A percentile compares a stretch with the other conserved stretches of the same genome.
These are phyloP conservation scores for Starmerella floris DNA, from an alignment of 805 yeast genomes.

Conservation along the genomic window DNA sequence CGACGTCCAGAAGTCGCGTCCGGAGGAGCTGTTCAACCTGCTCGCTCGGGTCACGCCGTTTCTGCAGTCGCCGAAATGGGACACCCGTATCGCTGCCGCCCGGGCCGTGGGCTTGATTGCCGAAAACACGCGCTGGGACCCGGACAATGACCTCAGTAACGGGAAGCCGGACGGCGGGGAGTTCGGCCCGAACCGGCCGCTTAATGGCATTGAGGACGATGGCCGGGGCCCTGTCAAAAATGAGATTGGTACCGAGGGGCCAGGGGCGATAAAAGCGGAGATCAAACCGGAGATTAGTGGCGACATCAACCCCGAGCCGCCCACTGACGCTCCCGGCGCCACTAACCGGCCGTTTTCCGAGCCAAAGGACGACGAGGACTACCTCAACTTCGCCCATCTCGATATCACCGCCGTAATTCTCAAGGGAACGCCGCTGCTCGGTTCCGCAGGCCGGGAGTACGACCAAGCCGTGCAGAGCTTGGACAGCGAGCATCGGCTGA, in stretches of 20 bases:
- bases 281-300: background rate
- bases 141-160: constrained; percentile 34
- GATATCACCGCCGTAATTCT: constrained; percentile 29
- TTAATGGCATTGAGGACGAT: background rate
- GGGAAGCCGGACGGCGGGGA: constrained; percentile 2
- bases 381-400: constrained; percentile 24
- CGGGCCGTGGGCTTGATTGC: constrained; percentile 90
- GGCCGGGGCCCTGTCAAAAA: background rate
- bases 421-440: constrained; percentile 40
- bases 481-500: constrained; percentile 36
- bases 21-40: constrained; percentile 75
- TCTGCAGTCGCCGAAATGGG: constrained; percentile 77
- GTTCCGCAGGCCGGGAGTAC: constrained; percentile 43
- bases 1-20: constrained; percentile 85
- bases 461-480: constrained; percentile 30
- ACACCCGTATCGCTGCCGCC: constrained; percentile 88
- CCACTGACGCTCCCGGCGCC: background rate
- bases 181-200: background rate
- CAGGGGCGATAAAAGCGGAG: background rate
- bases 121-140: constrained; percentile 74
- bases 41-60: constrained; percentile 86
- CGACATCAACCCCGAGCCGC: background rate
- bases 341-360: constrained; percentile 24
- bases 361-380: constrained; percentile 19
- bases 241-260: background rate